These are phyloP conservation scores for Artomyces pyxidatus DNA, from an alignment of 768 basidiomycete species.

Conservation along the genomic window DNA sequence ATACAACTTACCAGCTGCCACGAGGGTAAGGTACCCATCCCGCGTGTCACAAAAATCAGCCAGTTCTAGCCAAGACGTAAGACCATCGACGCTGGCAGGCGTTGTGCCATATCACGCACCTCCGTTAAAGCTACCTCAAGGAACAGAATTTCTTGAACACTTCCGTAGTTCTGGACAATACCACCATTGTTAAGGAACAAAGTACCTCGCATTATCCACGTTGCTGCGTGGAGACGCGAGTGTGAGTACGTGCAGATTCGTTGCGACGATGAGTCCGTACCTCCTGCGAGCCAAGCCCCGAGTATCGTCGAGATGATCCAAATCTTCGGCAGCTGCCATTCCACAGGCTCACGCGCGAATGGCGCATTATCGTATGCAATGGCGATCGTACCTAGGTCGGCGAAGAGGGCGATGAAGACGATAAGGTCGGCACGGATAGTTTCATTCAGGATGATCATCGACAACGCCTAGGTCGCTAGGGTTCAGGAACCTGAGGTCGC, in stretches of 20 bases:
- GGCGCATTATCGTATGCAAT: conserved; percentile 40
- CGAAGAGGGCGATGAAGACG: conserved; percentile 37
- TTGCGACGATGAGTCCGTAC: conserved; percentile 22
- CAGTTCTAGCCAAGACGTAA: conserved; percentile 11
- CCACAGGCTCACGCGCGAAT: conserved; percentile 31
- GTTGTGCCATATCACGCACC: conserved; percentile 12
- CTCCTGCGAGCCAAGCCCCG: conserved; percentile 18
- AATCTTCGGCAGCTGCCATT: conserved; percentile 42
- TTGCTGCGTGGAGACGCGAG: too few relatives aligned
- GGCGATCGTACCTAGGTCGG: conserved; percentile 40
- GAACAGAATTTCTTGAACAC: conserved; percentile 38
- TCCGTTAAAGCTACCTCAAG: conserved; percentile 41
- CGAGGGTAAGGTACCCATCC: conserved; percentile 26
- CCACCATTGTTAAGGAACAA: conserved; percentile 31
- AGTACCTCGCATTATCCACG: conserved; percentile 38
- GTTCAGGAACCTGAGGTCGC: background rate
- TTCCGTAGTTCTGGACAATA: conserved; percentile 37
- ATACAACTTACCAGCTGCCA: conserved; percentile 26
- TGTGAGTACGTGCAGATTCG: too few relatives aligned
- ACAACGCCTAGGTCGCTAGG: conserved; percentile 23
- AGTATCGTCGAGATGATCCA: conserved; percentile 38
- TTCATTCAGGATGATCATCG: conserved; percentile 38
- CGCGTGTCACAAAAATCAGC: conserved; percentile 27
- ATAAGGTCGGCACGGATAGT: conserved; percentile 40
- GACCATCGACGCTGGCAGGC: background rate